Percentiles rank a stretch among this genome's conserved stretches.
These are phyloP conservation scores for Dentipellis sp. DNA, from an alignment of 768 basidiomycete genomes.

Conservation along the genomic window DNA sequence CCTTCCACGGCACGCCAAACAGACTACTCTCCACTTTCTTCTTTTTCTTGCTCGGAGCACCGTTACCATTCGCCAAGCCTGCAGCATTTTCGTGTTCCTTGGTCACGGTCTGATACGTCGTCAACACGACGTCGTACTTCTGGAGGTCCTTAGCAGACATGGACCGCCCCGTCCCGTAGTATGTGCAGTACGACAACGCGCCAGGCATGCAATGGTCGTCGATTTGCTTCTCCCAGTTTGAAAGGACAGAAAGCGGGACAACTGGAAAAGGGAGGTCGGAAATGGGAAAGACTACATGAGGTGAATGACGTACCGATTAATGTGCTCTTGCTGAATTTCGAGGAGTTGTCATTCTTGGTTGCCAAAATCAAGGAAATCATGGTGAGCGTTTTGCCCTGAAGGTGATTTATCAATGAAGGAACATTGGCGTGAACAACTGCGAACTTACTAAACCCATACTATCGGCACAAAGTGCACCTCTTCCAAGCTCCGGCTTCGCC, in stretches of 20 bases:
- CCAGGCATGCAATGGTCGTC: conserved; percentile 57
- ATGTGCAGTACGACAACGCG: conserved; percentile 46
- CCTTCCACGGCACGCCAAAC: conserved; percentile 79
- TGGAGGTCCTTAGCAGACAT: conserved; percentile 50
- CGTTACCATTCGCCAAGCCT: conserved; percentile 21
- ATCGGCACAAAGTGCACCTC: conserved; percentile 85
- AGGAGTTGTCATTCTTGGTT: conserved; percentile 56
- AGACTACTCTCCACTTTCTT: conserved; percentile 51
- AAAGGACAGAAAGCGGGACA: conserved; percentile 73
- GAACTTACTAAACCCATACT: conserved; percentile 68
- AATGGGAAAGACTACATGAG: not conserved
- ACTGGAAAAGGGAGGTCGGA: conserved; percentile 33
- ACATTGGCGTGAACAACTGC: not conserved
- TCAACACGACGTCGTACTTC: conserved; percentile 70
- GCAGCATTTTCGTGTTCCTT: conserved; percentile 36
- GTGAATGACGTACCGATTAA: conserved; percentile 56
- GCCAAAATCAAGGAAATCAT: conserved; percentile 77
- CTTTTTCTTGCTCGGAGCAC: conserved; percentile 43
- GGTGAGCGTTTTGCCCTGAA: conserved; percentile 82
- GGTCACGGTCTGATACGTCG: conserved; percentile 70
- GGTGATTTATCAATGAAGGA: conserved; percentile 3
- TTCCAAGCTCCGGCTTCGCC: conserved; percentile 52
- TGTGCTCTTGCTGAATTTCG: conserved; percentile 54
- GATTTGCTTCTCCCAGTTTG: conserved; percentile 86
- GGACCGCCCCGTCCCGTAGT: conserved; percentile 63